A percentile compares a stretch with the other conserved stretches of the same genome.
Conservation (phyloP, 345 rosid genomes). For the Salix koriyanagi region DNA sequence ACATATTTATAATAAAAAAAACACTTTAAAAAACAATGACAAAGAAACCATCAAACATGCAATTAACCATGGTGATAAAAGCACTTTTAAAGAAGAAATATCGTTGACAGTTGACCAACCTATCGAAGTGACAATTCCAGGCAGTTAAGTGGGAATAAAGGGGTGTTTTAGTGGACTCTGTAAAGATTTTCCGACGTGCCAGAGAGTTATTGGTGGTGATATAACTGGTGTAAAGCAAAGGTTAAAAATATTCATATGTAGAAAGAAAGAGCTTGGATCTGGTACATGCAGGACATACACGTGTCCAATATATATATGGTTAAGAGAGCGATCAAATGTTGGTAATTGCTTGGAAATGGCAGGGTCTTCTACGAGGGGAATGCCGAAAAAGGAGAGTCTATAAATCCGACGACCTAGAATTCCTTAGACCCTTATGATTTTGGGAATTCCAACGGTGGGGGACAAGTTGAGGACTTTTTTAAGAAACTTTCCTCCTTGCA, state of each 20-base stretch:
- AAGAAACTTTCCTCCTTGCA: conserved; percentile 1
- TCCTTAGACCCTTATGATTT: background rate
- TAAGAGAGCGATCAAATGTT: background rate
- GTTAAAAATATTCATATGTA: too few species aligned
- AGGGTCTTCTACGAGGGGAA: background rate
- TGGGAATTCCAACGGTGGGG: background rate
- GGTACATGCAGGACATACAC: background rate
- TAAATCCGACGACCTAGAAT: background rate
- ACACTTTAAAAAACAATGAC: accelerated
- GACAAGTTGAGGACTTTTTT: background rate
- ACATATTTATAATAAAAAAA: too few species aligned
- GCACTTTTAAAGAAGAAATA: background rate
- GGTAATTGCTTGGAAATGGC: background rate
- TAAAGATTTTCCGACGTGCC: background rate
- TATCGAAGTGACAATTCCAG: background rate
- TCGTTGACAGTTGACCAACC: background rate
- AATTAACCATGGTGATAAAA: too few species aligned
- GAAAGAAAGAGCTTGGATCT: background rate
- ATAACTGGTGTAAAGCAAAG: background rate
- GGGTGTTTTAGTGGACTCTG: background rate
- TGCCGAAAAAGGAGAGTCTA: background rate
- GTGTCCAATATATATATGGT: background rate
- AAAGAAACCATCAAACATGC: accelerated
- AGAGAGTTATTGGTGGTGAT: background rate
- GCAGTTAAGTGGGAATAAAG: background rate